A percentile compares a stretch with the other conserved stretches of the same genome.
phyloP scores from a whole-genome alignment of 148 eudicot genomes.

The Vaccinium darrowii region DNA sequence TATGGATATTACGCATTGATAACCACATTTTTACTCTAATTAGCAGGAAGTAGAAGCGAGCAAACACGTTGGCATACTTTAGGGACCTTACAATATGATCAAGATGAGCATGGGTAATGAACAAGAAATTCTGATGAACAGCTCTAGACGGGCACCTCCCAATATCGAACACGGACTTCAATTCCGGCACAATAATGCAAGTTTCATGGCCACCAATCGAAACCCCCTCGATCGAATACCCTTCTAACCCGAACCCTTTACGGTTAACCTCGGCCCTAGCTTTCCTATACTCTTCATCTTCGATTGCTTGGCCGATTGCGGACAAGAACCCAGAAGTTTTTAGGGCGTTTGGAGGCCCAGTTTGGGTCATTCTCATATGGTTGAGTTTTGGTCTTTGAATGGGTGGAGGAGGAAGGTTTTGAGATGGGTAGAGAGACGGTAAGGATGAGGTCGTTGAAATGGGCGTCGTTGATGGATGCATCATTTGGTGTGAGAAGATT shows the following conservation, averaged over 20 bases:
- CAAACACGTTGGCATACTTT: neutral
- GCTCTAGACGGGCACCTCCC: slow-evolving; percentile 88
- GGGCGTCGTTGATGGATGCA: slow-evolving; percentile 40
- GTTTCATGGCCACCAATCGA: slow-evolving; percentile 96
- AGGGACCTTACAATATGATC: slow-evolving; percentile 76
- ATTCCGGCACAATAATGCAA: slow-evolving; percentile 78
- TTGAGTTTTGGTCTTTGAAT: neutral
- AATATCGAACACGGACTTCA: slow-evolving; percentile 83
- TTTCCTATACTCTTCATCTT: slow-evolving; percentile 87
- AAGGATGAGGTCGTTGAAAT: slow-evolving; percentile 33
- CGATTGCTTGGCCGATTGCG: slow-evolving; percentile 74
- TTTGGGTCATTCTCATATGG: slow-evolving; percentile 16
- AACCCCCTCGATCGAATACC: slow-evolving; percentile 70
- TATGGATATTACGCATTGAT: no score
- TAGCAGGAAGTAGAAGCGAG: neutral
- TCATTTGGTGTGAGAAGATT: slow-evolving; percentile 6
- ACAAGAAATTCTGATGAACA: slow-evolving; percentile 79
- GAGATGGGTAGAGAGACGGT: slow-evolving; percentile 31
- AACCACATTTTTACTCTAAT: neutral
- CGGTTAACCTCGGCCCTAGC: slow-evolving; percentile 75
- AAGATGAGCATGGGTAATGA: slow-evolving; percentile 94
- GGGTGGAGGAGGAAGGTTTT: slow-evolving; percentile 17
- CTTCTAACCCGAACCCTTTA: slow-evolving; percentile 60
- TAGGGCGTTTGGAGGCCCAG: slow-evolving; percentile 23
- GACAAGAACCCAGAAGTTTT: slow-evolving; percentile 60